phyloP scores from a whole-genome alignment of 306 rosid species.

The Delonix regia region DNA sequence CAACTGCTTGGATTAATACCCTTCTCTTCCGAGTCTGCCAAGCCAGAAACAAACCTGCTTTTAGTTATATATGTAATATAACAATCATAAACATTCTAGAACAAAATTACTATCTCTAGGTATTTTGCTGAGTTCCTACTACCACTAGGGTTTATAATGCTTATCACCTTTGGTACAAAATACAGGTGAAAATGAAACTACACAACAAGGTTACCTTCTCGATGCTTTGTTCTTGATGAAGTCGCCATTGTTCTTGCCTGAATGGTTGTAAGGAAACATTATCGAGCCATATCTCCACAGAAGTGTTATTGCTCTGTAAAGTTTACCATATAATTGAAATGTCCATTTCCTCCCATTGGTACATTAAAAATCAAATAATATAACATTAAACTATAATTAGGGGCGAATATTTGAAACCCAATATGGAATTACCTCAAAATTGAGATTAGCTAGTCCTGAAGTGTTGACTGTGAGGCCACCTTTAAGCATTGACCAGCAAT shows the following conservation, averaged over 20 bases:
- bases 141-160: neutral
- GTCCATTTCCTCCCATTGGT: neutral
- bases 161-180: neutral
- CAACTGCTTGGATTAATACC: slow-evolving; percentile 47
- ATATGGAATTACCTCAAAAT: slow-evolving; percentile 59
- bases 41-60: neutral
- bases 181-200: neutral
- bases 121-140: neutral
- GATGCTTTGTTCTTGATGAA: slow-evolving; percentile 54
- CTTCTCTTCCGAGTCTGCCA: slow-evolving; percentile 61
- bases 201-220: slow-evolving; percentile 38
- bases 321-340: neutral
- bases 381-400: neutral
- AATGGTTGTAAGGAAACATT: slow-evolving; percentile 62
- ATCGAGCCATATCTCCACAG: slow-evolving; percentile 57
- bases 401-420: neutral
- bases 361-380: no score
- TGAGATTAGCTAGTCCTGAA: slow-evolving; percentile 60
- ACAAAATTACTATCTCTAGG: neutral
- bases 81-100: neutral
- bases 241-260: slow-evolving; percentile 49
- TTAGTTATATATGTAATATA: neutral
- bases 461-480: slow-evolving; percentile 64
- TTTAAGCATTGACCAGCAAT: slow-evolving; percentile 88
- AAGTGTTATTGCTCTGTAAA: slow-evolving; percentile 52